Conservation (phyloP, 2,329 filamentous ascomycete genomes). For the Colletotrichum australisinense region DNA sequence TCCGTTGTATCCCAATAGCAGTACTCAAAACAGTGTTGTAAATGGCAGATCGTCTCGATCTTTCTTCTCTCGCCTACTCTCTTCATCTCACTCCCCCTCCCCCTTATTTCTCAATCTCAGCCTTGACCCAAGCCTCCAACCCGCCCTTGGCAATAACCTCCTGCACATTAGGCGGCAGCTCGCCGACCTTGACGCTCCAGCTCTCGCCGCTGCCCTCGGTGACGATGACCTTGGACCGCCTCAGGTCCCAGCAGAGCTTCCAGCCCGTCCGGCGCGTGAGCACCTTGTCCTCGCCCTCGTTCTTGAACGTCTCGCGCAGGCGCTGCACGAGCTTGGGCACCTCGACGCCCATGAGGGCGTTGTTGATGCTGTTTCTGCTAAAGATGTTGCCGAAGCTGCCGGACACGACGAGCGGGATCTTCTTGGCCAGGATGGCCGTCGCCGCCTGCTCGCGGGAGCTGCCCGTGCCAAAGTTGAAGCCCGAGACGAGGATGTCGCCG, state of each 20-base stretch:
- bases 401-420: constrained; percentile 83
- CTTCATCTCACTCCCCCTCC: background rate
- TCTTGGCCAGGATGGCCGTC: constrained; percentile 84
- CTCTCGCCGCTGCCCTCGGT: constrained; percentile 73
- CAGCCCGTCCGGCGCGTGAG: constrained; percentile 83
- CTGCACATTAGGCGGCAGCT: constrained; percentile 87
- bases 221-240: constrained; percentile 76
- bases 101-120: constrained; percentile 61
- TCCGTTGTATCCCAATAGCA: background rate
- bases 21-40: constrained; percentile 14
- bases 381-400: constrained; percentile 91
- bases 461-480: constrained; percentile 91
- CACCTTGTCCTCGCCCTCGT: constrained; percentile 58
- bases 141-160: constrained; percentile 84
- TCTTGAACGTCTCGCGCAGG: constrained; percentile 70
- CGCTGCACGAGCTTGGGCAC: constrained; percentile 74
- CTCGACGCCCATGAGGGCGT: constrained; percentile 79
- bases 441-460: constrained; percentile 87
- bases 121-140: constrained; percentile 85
- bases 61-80: background rate
- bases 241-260: constrained; percentile 85
- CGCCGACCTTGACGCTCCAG: constrained; percentile 86
- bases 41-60: background rate
- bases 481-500: constrained; percentile 85
- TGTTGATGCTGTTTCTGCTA: constrained; percentile 81